Percentiles rank a stretch among this genome's conserved stretches.
phyloP scores from a whole-genome alignment of 495 filamentous ascomycete genomes.

The Xylaria curta region DNA sequence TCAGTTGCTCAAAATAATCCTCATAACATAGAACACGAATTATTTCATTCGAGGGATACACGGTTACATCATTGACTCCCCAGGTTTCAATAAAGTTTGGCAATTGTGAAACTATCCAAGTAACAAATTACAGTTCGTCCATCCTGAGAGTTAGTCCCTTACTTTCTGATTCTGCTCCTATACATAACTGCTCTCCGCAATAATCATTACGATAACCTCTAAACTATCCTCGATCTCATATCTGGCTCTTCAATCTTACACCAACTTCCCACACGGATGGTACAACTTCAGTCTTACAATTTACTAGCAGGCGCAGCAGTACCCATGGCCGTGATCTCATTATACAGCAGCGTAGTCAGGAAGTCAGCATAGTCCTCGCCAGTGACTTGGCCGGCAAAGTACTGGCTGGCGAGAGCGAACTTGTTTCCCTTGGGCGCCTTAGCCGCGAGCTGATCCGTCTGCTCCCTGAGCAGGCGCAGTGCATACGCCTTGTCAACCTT shows the following conservation, averaged over 20 bases:
- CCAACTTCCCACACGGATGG: background rate
- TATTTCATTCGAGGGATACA: background rate
- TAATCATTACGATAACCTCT: background rate
- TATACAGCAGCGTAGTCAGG: slow-evolving; percentile 88
- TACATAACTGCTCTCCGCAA: no score
- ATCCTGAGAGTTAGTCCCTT: background rate
- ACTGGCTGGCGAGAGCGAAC: slow-evolving; percentile 86
- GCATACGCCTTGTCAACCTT: slow-evolving; percentile 91
- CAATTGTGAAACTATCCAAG: background rate
- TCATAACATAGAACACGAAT: no score
- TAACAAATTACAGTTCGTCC: background rate
- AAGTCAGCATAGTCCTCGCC: slow-evolving; percentile 98
- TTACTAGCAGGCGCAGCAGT: slow-evolving; percentile 74
- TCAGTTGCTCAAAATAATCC: no score
- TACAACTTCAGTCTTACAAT: slow-evolving; percentile 4
- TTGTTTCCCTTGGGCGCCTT: slow-evolving; percentile 90
- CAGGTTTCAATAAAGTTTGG: background rate
- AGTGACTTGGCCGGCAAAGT: slow-evolving; percentile 91
- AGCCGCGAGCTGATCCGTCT: slow-evolving; percentile 74
- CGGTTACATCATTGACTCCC: background rate
- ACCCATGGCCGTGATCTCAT: slow-evolving; percentile 91
- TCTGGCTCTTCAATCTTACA: background rate
- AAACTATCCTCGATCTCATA: background rate
- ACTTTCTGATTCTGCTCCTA: no score
- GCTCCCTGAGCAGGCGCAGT: slow-evolving; percentile 83